Percentiles rank a stretch among this genome's conserved stretches.
phyloP scores from a whole-genome alignment of 2,329 filamentous ascomycete genomes.

The Aaosphaeria pasadenensis region DNA sequence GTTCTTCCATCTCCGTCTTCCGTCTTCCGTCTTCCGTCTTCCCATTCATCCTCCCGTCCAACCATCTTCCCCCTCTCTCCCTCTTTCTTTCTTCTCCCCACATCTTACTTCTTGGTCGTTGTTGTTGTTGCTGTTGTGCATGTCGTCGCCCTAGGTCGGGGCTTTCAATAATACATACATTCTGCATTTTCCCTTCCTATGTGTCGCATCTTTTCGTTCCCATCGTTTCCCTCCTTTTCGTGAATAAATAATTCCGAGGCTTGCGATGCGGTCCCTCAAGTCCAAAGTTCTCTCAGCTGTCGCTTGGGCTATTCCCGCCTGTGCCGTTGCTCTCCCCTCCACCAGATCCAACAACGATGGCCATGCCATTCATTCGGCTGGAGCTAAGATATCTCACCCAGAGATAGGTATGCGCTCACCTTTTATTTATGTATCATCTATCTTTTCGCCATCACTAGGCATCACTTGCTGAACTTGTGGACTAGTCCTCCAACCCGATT shows the following conservation, averaged over 20 bases:
- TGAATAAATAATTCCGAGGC: not conserved
- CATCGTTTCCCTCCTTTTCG: slow-evolving; percentile 4
- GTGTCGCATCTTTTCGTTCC: slow-evolving; percentile 9
- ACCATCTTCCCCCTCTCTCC: too few relatives aligned
- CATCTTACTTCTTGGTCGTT: not conserved
- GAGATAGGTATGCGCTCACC: slow-evolving; percentile 25
- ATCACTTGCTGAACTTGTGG: slow-evolving; percentile 22
- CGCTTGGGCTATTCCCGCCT: slow-evolving; percentile 24
- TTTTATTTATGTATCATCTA: slow-evolving; percentile 14
- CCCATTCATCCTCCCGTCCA: not conserved
- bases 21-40: not conserved
- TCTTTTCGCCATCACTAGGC: slow-evolving; percentile 27
- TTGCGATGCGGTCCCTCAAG: slow-evolving; percentile 29
- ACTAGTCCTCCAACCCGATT: slow-evolving; percentile 31
- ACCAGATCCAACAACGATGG: slow-evolving; percentile 11
- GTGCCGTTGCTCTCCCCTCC: slow-evolving; percentile 24
- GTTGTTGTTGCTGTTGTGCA: slow-evolving; percentile 8
- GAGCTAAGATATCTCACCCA: slow-evolving; percentile 11
- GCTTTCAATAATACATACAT: too few relatives aligned
- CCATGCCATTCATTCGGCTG: slow-evolving; percentile 9
- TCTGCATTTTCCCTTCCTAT: not conserved
- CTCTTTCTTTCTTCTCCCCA: too few relatives aligned
- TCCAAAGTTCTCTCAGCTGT: slow-evolving; percentile 28
- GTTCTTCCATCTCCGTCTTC: not conserved
- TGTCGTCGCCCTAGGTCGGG: too few relatives aligned